A percentile compares a stretch with the other conserved stretches of the same genome.
These are phyloP conservation scores for Aegilops bicornis DNA, from an alignment of 176 grass and related monocot genomes.

Conservation along the genomic window DNA sequence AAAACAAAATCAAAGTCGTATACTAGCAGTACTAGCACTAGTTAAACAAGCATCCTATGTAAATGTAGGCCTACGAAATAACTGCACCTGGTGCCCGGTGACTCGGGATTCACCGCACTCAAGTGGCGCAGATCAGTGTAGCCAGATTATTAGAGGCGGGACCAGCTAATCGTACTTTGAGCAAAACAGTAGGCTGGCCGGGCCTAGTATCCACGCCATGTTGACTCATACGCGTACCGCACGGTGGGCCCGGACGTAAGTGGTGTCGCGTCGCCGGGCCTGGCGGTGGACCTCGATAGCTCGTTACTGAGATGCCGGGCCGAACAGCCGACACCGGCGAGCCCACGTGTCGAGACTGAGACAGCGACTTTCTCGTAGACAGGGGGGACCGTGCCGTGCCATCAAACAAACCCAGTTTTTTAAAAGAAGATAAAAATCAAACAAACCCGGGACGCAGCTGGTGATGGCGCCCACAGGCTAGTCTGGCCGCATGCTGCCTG, in stretches of 20 bases:
- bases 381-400: neutral
- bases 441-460: neutral
- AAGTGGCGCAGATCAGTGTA: neutral
- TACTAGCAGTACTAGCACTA: neutral
- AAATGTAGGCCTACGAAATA: neutral
- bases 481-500: neutral
- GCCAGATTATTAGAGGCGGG: neutral
- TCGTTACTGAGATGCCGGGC: neutral
- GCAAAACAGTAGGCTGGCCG: neutral
- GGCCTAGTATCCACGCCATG: neutral
- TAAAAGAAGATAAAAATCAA: neutral
- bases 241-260: neutral
- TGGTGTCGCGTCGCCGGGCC: conserved; percentile 13
- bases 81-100: neutral
- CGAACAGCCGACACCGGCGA: neutral
- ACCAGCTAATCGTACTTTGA: conserved; percentile 1
- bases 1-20: neutral
- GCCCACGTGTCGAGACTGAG: conserved; percentile 24
- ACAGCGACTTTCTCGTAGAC: neutral
- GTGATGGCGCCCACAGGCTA: neutral
- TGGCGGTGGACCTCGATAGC: neutral
- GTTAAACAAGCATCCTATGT: neutral
- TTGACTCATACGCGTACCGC: conserved; percentile 14
- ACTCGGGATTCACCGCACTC: neutral
- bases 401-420: neutral